These are phyloP conservation scores for Pseudozyma tsukubaensis DNA, from an alignment of 1,284 basidiomycete species.

Conservation along the genomic window DNA sequence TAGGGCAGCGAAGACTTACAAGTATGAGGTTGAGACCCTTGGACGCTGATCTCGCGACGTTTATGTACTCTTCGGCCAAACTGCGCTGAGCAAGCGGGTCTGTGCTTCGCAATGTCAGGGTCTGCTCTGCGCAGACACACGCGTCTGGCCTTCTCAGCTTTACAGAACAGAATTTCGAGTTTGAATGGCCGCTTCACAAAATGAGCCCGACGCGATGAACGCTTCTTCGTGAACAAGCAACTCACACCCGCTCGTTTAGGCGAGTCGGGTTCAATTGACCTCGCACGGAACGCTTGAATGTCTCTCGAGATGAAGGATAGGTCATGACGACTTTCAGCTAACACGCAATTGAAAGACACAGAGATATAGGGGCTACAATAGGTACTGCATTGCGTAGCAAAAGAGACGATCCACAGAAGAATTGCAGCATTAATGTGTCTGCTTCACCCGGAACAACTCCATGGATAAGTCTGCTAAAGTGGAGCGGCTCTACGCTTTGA, in stretches of 20 bases:
- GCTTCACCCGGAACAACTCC: constrained; percentile 25
- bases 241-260: too few species aligned
- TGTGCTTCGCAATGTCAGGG: constrained; percentile 2
- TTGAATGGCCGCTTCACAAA: constrained; percentile 23
- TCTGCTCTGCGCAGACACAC: neutral
- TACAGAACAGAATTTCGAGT: constrained; percentile 22
- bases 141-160: neutral
- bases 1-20: constrained; percentile 31
- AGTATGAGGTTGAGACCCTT: constrained; percentile 27
- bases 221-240: too few species aligned
- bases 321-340: neutral
- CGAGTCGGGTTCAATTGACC: neutral
- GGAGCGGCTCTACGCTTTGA: constrained; percentile 22
- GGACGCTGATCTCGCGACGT: constrained; percentile 1
- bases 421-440: neutral
- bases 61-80: constrained; percentile 28
- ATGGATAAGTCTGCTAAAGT: neutral
- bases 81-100: constrained; percentile 9
- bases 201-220: neutral
- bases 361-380: neutral
- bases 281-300: neutral
- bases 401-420: neutral
- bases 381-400: neutral
- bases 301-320: neutral
- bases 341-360: neutral